Conservation (phyloP, 805 yeast genomes). For the Metschnikowia santaceciliae region DNA sequence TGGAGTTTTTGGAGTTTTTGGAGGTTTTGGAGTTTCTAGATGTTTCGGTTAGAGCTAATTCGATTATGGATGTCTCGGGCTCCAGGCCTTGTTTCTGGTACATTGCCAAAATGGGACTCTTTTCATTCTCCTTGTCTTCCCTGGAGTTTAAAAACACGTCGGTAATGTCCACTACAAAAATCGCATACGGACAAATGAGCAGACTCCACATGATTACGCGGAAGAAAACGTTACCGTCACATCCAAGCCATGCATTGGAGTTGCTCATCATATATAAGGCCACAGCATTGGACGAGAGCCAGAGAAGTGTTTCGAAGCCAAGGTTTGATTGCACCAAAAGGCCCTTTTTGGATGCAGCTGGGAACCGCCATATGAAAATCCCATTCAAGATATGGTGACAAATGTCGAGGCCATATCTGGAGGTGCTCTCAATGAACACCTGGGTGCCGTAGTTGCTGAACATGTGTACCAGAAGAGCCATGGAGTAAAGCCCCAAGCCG, state of each 20-base stretch:
- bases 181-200: slow-evolving; percentile 21
- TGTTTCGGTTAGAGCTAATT: too few relatives aligned
- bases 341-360: slow-evolving; percentile 10
- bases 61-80: too few relatives aligned
- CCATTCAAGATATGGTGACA: slow-evolving; percentile 26
- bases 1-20: too few relatives aligned
- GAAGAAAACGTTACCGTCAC: slow-evolving; percentile 9
- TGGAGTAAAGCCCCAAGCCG: background rate
- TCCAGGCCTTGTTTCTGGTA: too few relatives aligned
- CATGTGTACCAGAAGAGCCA: background rate
- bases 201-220: slow-evolving; percentile 17
- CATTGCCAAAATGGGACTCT: background rate
- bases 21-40: too few relatives aligned
- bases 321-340: slow-evolving; percentile 5
- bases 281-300: slow-evolving; percentile 19
- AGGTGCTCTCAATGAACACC: background rate
- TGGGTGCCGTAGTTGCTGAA: background rate
- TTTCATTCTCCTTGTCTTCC: background rate
- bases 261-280: slow-evolving; percentile 13
- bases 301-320: slow-evolving; percentile 18
- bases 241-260: slow-evolving; percentile 8
- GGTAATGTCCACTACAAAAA: slow-evolving; percentile 11
- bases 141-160: slow-evolving; percentile 5
- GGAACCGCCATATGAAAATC: slow-evolving; percentile 27
- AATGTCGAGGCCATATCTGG: slow-evolving; percentile 18